Evolutionary conservation across 805 yeast genomes (phyloP), one percentile per base, ranked within the genome.

Genomic region (Nakazawaea sp.): DNA sequence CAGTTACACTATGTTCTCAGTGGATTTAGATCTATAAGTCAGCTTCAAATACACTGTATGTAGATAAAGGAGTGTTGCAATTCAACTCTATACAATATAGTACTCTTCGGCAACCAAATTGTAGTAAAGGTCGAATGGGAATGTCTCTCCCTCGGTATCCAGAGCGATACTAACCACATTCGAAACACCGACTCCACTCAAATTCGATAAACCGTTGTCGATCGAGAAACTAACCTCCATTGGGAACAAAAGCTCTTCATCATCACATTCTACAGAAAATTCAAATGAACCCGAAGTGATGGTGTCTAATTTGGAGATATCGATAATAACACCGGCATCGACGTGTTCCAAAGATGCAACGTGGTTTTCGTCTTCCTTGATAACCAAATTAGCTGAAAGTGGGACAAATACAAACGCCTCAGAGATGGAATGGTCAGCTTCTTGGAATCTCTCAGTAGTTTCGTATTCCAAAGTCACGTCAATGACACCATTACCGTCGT

Each of bases 401-500:
- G 97, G 95, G 42, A 90, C 74, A 46, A 71, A 58, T 40, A 78
- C 64, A 31, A 60, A 62, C 30, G 76, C 73, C 55, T 72, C 70
- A 42, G 70, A 75, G 41, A 82, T 56, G 12, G 69, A 43, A 33
- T 68, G 74, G 27, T 63, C 59, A 40, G 64, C 64, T 18, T 50
- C 36, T 29, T 32, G 41, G 44, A 56, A 64, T 16, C 47, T 61
- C 11, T 68, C 65, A 33, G 69, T 70, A 38, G 82, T 62, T 64
- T 90, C 97, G 61, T 84, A 89, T 65, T 90, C 98, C 47, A 92
- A 67, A 2, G 96, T 89, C 16, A 89, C 82, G 41, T 78, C 82
- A 41, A 79, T 74, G 36, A 72, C 53, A 4, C 75, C 75, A 32
- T 72, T 77, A 41, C 78, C 70, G 26, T 76, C 75, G 38, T 72